Conservation (phyloP, 371 early-diverging fungal species). For the Mortierella sp. region DNA sequence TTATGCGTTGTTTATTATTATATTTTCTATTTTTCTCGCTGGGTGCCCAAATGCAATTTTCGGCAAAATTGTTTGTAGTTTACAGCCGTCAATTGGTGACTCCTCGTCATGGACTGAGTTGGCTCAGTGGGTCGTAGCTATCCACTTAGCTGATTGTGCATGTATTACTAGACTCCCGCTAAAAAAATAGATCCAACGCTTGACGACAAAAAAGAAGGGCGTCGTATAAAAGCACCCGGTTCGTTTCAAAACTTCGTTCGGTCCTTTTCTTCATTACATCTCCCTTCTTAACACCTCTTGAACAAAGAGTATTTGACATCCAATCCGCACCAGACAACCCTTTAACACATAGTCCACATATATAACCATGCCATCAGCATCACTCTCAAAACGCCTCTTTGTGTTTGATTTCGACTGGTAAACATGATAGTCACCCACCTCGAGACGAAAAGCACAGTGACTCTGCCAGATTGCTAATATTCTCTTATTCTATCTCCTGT, state of each 20-base stretch:
- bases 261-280: not conserved
- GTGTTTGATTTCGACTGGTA: slow-evolving; percentile 86
- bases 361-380: slow-evolving; percentile 6
- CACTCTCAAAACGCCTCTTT: slow-evolving; percentile 53
- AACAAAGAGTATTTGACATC: not conserved
- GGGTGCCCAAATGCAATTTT: too few relatives aligned
- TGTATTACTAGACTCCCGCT: too few relatives aligned
- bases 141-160: too few relatives aligned
- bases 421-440: not conserved
- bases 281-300: not conserved
- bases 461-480: too few relatives aligned
- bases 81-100: too few relatives aligned
- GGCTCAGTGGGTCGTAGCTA: not conserved
- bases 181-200: too few relatives aligned
- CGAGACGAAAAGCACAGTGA: not conserved
- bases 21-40: too few relatives aligned
- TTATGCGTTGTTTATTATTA: too few relatives aligned
- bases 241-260: not conserved
- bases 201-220: not conserved
- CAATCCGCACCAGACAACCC: not conserved
- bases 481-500: too few relatives aligned
- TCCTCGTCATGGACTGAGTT: not conserved
- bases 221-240: not conserved
- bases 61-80: not conserved
- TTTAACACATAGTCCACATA: not conserved